These are phyloP conservation scores for Colletotrichum theobromicola DNA, from an alignment of 2,329 filamentous ascomycete genomes.

Conservation along the genomic window DNA sequence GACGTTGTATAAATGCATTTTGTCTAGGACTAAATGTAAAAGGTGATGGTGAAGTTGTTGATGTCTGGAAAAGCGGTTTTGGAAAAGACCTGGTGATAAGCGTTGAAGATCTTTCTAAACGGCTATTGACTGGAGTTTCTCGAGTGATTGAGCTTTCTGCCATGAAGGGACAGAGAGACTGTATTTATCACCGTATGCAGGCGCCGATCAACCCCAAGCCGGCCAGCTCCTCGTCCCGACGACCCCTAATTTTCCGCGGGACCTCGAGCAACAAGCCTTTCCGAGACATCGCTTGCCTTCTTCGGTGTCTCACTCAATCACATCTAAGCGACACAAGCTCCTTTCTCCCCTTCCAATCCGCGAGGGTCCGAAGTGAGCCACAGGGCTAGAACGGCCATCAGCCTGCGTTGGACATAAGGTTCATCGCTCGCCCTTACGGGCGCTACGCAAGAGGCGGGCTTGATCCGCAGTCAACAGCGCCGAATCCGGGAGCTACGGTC, in stretches of 20 bases:
- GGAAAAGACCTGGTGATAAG: background rate
- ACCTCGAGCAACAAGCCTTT: background rate
- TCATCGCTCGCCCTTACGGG: background rate
- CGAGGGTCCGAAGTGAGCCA: background rate
- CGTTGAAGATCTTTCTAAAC: background rate
- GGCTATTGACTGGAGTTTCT: background rate
- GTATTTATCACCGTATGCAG: background rate
- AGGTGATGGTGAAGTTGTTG: background rate
- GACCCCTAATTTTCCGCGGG: background rate
- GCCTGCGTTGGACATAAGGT: background rate
- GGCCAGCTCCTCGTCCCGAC: background rate
- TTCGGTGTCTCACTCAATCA: background rate
- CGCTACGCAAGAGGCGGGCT: background rate
- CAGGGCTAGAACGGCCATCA: background rate
- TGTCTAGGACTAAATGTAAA: background rate
- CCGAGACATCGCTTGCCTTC: background rate
- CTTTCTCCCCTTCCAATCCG: background rate
- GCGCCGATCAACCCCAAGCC: background rate
- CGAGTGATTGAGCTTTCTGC: rapidly evolving
- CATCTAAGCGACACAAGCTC: background rate
- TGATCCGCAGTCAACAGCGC: background rate
- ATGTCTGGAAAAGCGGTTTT: background rate
- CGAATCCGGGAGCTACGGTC: background rate
- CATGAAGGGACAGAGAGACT: background rate
- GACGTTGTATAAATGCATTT: background rate